phyloP scores from a whole-genome alignment of 495 filamentous ascomycete species.

The Hypomontagnella monticulosa region DNA sequence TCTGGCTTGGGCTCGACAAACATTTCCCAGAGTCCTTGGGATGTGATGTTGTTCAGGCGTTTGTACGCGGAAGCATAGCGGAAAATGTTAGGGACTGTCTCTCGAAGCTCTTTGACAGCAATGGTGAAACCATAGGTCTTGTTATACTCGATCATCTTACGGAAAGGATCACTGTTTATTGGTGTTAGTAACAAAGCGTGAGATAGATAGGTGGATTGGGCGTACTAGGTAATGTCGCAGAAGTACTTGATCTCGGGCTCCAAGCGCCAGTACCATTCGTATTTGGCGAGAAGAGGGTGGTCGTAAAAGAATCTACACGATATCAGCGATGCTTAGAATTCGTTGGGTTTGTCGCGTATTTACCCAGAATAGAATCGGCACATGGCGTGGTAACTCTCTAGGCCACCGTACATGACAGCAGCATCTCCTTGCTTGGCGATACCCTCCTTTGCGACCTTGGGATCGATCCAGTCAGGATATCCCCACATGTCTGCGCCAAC shows the following conservation, averaged over 20 bases:
- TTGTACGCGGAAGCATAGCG: constrained; percentile 99
- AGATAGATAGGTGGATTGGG: constrained; percentile 24
- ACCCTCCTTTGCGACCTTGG: constrained; percentile 92
- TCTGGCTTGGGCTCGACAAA: constrained; percentile 82
- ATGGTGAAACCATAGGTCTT: constrained; percentile 99
- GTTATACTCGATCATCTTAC: constrained; percentile 88
- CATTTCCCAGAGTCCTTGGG: constrained; percentile 98
- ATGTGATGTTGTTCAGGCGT: constrained; percentile 87
- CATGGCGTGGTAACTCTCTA: constrained; percentile 99
- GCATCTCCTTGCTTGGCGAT: constrained; percentile 95
- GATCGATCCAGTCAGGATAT: constrained; percentile 95
- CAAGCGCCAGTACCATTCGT: constrained; percentile 99
- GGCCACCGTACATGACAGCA: constrained; percentile 99
- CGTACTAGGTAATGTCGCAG: constrained; percentile 99
- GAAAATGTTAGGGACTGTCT: constrained; percentile 99
- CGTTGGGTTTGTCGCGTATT: constrained; percentile 17
- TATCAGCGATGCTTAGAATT: constrained; percentile 35
- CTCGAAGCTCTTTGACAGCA: constrained; percentile 96
- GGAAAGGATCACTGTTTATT: constrained; percentile 83
- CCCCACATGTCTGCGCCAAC: constrained; percentile 94
- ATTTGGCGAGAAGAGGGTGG: constrained; percentile 92
- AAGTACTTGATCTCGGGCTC: constrained; percentile 99
- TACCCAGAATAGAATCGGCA: constrained; percentile 99
- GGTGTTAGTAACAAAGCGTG: constrained; percentile 18
- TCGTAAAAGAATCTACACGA: constrained; percentile 89